Evolutionary conservation across 2,329 filamentous ascomycete genomes (phyloP), one percentile per base, ranked within the genome.

Genomic region (Diaporthe sp.): DNA sequence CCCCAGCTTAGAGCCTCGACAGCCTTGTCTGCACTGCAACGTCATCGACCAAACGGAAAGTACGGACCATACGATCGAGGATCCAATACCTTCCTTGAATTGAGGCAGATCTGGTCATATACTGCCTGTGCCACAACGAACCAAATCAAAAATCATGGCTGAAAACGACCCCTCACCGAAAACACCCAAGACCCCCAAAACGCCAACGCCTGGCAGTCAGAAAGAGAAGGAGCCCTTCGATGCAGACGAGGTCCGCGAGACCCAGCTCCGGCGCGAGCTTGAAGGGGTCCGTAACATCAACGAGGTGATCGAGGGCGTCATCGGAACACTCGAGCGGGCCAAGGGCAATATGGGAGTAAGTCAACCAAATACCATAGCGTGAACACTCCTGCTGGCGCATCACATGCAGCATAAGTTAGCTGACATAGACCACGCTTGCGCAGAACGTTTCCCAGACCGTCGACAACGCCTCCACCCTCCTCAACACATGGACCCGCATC

Each of bases 401-500:
- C 70, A 47, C 72, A 44, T 22, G 53, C 51, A 55, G 22, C 63
- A n/a, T 22, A 42, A 31, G 22, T 13, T 31, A 15, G 25, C 71
- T 73, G 20, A 76, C 70, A 63, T 80, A 75, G 39, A 79, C 73
- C 3, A n/a, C 12, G 17, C 10, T 2, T 17, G 3, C 76, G 7
- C 71, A 94, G 94, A 97, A 94, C 34, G 96, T 98, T 49, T 94
- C 94, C 72, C 90, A 90, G 77, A 98, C 97, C 4, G 95, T 98
- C 57, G 90, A 90, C 79, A 96, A 96, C 73, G 95, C 97, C 4
- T 97, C 96, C 20, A 94, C 94, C 1, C 90, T 99, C 20, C 92
- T 99, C 44, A 95, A 97, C 80, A 98, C 96, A 22, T 99, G 96
- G 96, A 98, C 95, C 12, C 93, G 95, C 71, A 98, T 99, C 79